Base-by-base conservation (phyloP, 1,139 yeast genomes). In the Suhomyces taliae region DNA sequence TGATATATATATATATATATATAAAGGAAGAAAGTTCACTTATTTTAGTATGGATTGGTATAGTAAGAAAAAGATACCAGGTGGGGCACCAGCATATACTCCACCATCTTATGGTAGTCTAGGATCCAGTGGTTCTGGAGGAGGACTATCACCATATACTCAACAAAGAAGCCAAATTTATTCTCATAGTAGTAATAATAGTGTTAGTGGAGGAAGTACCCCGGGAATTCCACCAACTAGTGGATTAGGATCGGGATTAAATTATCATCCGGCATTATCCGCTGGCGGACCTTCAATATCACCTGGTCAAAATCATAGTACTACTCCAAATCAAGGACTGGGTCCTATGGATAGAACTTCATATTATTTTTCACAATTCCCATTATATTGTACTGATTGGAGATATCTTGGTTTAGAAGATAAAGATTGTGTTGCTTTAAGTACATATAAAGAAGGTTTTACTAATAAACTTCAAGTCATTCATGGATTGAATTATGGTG, bases 371-470 rank as follows among this genome's bases (percentile, higher is more conserved):
- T 73, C 87, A 0, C 78, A 78, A 44, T 74, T 76, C 62, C 93
- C 95, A 1, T 67, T 88, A 19, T 85, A 78, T 57, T 77, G 85
- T 31, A 69, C 81, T 27, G 95, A 85, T 59, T 88, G 96, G 96
- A 64, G 79, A 7, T 60, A 61, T 34, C 50, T 66, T 14, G 62
- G 65, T 2, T 64, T 67, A 19, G 65, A 66, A 5, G 72, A 72
- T 12, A 56, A 64, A 19, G 85, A 84, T 15, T 69, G 78, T 46
- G 65, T 88, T 9, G 95, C 90, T 0, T 64, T 87, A 29, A 76
- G 85, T 12, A 78, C 95, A 0, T 86, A 81, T 61, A 77, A 86
- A 46, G 96, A 89, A 62, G 93, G 88, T 40, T 68, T 79, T 27
- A 67, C 71, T 42, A 88, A 87, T 63, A 77, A 75, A 54, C 60